A percentile compares a stretch with the other conserved stretches of the same genome.
Conservation (phyloP, 2,329 filamentous ascomycete genomes). For the Dryadomyces quercus-mongolicae region DNA sequence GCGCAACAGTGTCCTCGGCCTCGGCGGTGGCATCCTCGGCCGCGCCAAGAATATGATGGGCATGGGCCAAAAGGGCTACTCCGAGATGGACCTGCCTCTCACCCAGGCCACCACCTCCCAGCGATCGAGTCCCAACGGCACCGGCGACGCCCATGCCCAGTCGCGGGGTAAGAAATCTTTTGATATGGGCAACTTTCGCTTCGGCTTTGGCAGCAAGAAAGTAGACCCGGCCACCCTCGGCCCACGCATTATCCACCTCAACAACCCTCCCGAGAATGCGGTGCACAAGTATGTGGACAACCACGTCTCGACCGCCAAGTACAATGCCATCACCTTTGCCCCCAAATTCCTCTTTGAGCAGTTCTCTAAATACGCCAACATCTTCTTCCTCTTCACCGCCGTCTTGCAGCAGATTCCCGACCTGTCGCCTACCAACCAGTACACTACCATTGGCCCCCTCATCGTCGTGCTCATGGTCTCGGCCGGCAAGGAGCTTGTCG, state of each 20-base stretch:
- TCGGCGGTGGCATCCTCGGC: constrained; percentile 80
- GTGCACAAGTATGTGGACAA: constrained; percentile 90
- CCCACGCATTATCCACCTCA: constrained; percentile 85
- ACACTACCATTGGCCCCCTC: constrained; percentile 93
- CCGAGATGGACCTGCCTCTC: constrained; percentile 94
- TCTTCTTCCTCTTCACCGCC: constrained; percentile 98
- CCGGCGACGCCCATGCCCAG: constrained; percentile 14
- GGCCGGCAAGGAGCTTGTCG: constrained; percentile 84
- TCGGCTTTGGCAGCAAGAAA: constrained; percentile 76
- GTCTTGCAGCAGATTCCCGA: constrained; percentile 88
- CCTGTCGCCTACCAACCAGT: constrained; percentile 88
- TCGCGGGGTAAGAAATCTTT: constrained; percentile 38
- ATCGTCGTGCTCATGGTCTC: constrained; percentile 86
- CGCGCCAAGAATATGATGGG: constrained; percentile 83
- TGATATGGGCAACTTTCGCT: constrained; percentile 72
- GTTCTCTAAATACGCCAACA: constrained; percentile 97
- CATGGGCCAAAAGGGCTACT: constrained; percentile 69
- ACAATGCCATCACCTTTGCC: constrained; percentile 84
- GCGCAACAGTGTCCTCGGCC: constrained; percentile 75
- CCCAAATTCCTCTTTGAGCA: constrained; percentile 97
- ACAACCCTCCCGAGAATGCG: constrained; percentile 88
- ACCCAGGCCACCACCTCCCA: constrained; percentile 52
- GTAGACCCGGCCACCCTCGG: constrained; percentile 83
- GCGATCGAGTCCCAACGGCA: constrained; percentile 4
- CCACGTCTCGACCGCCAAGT: constrained; percentile 94